Evolutionary conservation across 768 basidiomycete species (phyloP), one percentile per base, ranked within the genome.

Genomic region (Pholiota microspora): DNA sequence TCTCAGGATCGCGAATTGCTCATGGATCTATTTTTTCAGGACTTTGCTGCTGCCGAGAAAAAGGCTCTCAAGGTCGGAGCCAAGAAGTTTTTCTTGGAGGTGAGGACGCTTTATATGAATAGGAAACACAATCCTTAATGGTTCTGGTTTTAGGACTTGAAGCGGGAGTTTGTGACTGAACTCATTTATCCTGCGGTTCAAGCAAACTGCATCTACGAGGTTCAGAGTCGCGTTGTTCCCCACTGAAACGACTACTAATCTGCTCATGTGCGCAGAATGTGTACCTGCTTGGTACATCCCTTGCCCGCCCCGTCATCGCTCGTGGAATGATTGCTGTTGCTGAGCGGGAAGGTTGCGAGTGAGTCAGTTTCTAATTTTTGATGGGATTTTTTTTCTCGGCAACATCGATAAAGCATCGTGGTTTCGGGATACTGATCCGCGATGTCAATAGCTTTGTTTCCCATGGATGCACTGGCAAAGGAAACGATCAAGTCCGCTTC

Each of bases 401-500:
- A 31, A 15, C 35, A 36, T 36, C 36, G 36, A 15, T 23, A 24
- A 42, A 6, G 29, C 29, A 31, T 31, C 29, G 29, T 36, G 35
- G n/a, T 36, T 15, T 36, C 35, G 35, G 35, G 35, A 38, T 32
- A 48, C 34, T 38, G 28, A 40, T 48, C 52, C 16, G n/a, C n/a
- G 48, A 31, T 32, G 38, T 32, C 47, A 47, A 21, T 49, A 96
- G 94, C 71, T 99, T 82, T 68, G 96, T 98, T 58, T 85, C 96
- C 23, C 97, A 98, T 73, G 97, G 97, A 23, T 99, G 97, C 81
- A 99, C 97, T 48, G 97, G 97, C 50, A 99, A 99, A 78, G 97
- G 97, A 50, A 99, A 99, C 71, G 97, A 99, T 72, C 97, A 99
- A 74, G 97, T 99, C 64, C 92, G 97, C 57, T 99, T 98, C 71